Evolutionary conservation across 2,329 filamentous ascomycete genomes (phyloP).

Genomic region (Botrytis squamosa): DNA sequence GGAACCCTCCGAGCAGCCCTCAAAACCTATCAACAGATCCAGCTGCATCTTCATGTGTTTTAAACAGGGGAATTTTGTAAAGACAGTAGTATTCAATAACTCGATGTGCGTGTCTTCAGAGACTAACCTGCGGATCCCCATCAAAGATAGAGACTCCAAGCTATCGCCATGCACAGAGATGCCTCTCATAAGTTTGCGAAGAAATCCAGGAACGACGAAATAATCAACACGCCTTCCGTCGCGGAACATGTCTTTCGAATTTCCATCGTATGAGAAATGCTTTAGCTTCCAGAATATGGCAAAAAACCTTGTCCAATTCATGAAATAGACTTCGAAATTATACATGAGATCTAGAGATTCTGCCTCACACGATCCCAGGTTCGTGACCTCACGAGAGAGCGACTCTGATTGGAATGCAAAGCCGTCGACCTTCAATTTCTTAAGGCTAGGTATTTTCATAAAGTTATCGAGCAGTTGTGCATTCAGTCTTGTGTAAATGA

Average conservation of each 20-base stretch:
- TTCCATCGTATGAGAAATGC: not conserved
- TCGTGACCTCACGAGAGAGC: accelerated
- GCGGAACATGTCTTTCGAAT: not conserved
- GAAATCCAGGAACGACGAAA: not conserved
- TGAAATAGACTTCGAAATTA: not conserved
- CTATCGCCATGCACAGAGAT: not conserved
- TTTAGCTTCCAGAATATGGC: not conserved
- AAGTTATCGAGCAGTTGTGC: not conserved
- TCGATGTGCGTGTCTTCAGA: not conserved
- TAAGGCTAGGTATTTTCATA: not conserved
- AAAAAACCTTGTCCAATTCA: accelerated
- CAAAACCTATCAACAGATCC: not conserved
- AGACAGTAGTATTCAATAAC: not conserved
- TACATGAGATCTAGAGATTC: not conserved
- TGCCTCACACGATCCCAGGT: too few species aligned
- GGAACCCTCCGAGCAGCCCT: not conserved
- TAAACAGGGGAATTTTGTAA: not conserved
- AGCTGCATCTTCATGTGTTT: not conserved
- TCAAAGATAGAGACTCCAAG: not conserved
- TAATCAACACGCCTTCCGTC: accelerated
- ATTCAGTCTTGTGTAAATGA: accelerated
- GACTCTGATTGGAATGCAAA: not conserved
- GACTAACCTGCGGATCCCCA: not conserved
- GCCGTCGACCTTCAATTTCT: not conserved
- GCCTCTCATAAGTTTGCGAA: not conserved